phyloP scores from a whole-genome alignment of 2,329 filamentous ascomycete species.

The Neonectria punicea region DNA sequence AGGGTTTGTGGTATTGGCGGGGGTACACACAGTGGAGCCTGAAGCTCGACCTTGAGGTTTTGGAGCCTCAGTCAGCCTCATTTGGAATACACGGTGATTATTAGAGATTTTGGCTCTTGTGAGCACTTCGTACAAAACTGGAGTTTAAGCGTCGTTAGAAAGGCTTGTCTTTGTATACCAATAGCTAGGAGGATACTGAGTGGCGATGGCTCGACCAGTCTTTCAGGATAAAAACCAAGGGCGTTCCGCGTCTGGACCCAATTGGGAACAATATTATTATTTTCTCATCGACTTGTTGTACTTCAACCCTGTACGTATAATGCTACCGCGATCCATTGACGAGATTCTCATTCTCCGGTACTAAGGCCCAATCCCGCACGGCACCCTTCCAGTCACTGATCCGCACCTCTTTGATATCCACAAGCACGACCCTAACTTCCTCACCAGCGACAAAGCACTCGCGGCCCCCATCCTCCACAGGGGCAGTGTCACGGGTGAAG shows the following conservation, averaged over 20 bases:
- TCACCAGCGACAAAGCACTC: slow-evolving; percentile 81
- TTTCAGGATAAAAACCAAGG: neutral
- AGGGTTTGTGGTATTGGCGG: neutral
- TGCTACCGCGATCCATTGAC: slow-evolving; percentile 55
- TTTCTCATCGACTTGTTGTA: neutral
- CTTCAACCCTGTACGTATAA: neutral
- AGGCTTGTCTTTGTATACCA: slow-evolving; percentile 6
- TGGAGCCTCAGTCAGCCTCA: neutral
- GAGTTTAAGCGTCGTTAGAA: slow-evolving; percentile 4
- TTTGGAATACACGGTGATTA: slow-evolving; percentile 4
- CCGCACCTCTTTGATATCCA: slow-evolving; percentile 83
- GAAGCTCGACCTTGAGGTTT: neutral
- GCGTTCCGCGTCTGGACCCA: neutral
- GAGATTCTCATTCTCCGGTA: slow-evolving; percentile 44
- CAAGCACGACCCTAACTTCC: slow-evolving; percentile 87
- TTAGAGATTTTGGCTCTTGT: neutral
- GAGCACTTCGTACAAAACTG: neutral
- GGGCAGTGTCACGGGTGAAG: slow-evolving; percentile 49
- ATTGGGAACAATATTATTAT: slow-evolving; percentile 13
- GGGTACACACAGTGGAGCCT: neutral
- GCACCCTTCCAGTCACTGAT: slow-evolving; percentile 97
- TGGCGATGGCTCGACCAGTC: neutral
- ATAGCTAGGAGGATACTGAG: neutral
- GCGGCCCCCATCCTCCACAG: slow-evolving; percentile 62
- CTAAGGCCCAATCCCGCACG: slow-evolving; percentile 79